Conservation (phyloP, 768 basidiomycete genomes). For the Polyporus arcularius region DNA sequence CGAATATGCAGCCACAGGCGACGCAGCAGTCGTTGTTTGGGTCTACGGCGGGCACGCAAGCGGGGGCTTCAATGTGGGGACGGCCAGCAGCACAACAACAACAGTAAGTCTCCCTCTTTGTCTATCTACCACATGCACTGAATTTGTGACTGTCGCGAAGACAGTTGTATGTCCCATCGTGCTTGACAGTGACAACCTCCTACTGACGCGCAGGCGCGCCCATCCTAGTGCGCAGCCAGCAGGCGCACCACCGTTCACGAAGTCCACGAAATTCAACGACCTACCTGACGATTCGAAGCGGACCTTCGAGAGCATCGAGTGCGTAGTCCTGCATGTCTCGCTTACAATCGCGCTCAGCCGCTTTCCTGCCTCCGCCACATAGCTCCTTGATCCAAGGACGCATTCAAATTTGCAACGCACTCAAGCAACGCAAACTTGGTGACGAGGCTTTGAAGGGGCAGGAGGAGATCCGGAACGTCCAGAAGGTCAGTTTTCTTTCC, state of each 20-base stretch:
- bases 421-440: slow-evolving; percentile 74
- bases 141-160: neutral
- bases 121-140: neutral
- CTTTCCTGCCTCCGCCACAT: slow-evolving; percentile 9
- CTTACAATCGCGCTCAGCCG: neutral
- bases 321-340: slow-evolving; percentile 22
- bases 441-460: slow-evolving; percentile 74
- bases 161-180: neutral
- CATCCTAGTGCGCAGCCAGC: slow-evolving; percentile 13
- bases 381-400: slow-evolving; percentile 49
- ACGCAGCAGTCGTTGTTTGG: slow-evolving; percentile 16
- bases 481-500: slow-evolving; percentile 50
- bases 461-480: slow-evolving; percentile 63
- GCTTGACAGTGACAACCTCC: neutral
- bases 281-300: slow-evolving; percentile 69
- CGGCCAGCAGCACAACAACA: slow-evolving; percentile 23
- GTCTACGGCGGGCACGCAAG: slow-evolving; percentile 1
- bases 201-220: neutral
- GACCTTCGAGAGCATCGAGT: slow-evolving; percentile 74
- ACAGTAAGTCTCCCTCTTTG: slow-evolving; percentile 16
- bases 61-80: slow-evolving; percentile 18
- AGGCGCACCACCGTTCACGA: slow-evolving; percentile 45
- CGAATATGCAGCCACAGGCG: slow-evolving; percentile 14
- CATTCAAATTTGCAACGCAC: slow-evolving; percentile 76
- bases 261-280: slow-evolving; percentile 80